Conservation (phyloP, 768 basidiomycete species). For the Mycena olivaceomarginata region DNA sequence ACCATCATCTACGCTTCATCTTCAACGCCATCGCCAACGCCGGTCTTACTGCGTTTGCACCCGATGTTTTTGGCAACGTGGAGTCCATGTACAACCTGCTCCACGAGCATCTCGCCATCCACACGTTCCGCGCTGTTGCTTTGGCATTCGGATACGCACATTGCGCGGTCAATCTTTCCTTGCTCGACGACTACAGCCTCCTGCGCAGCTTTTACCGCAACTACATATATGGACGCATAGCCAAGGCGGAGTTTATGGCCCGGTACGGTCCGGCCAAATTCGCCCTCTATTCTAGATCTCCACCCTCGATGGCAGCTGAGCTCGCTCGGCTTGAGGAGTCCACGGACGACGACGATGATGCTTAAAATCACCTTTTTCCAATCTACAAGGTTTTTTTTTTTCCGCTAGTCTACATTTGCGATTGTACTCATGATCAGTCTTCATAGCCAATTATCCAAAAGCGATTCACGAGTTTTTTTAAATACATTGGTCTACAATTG, state of each 20-base stretch:
- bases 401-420: no score
- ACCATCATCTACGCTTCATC: neutral
- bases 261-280: slow-evolving; percentile 18
- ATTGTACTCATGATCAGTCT: no score
- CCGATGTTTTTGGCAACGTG: slow-evolving; percentile 10
- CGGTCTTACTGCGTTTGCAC: neutral
- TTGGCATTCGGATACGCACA: neutral
- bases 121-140: neutral
- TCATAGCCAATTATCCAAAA: no score
- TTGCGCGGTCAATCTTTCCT: neutral
- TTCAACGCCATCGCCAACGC: slow-evolving; percentile 16
- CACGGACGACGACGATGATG: no score
- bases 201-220: neutral
- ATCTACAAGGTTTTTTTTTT: no score
- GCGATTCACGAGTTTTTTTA: no score
- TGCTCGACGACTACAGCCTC: neutral
- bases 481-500: no score
- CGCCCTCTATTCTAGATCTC: slow-evolving; percentile 11
- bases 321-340: neutral
- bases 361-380: no score
- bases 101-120: slow-evolving; percentile 5
- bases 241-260: slow-evolving; percentile 10
- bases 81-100: slow-evolving; percentile 17
- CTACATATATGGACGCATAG: neutral
- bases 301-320: slow-evolving; percentile 17